Base-by-base conservation (phyloP, 1,284 basidiomycete genomes). In the Ustilago esculenta region DNA sequence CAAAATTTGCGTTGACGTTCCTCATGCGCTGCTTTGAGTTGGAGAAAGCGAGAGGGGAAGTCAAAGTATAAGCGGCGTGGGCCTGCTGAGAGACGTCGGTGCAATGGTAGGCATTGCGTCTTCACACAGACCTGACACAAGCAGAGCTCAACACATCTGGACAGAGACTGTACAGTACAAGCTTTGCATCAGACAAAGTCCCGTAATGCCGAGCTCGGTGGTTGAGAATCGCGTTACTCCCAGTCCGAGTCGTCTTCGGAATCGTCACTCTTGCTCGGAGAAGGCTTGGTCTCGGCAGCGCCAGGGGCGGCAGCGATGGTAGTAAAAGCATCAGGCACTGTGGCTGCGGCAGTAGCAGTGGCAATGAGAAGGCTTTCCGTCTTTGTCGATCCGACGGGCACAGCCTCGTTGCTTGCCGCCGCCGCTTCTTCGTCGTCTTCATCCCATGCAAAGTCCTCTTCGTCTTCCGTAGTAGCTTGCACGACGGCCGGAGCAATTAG, bases 381-480 rank as follows among this genome's bases (percentile, higher is more conserved):
- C 2, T 45, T 34, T 6, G 35, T 36, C 20, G 53, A 18, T 8
- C 35, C 48, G 15, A 43, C 33, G n/a, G 42, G 11, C n/a, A 17
- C 35, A 30, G 40, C 42, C 20, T 50, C 58, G 12, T 45, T 44
- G 35, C 42, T 27, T 10, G 53, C 53, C 8, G 61, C 53, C 8
- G 61, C 66, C 5, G 61, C 69, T 15, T 61, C 59, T 39, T 73
- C 66, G 18, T 69, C 70, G 12, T 73, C 73, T n/a, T 68, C 66
- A 24, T 72, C 73, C 73, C 73, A 76, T 10, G 61, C 73, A 49
- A 76, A 76, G 33, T 72, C 72, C 12, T 76, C 73, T 10, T 76
- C 70, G 4, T 59, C 56, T 10, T 66, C 60, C 10, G 25, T 15
- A 15, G 47, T 9, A 8, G 30, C 29, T 30, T 36, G 11, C 2